These are phyloP conservation scores for Elsinoe arachidis DNA, from an alignment of 2,329 filamentous ascomycete species.

Conservation along the genomic window DNA sequence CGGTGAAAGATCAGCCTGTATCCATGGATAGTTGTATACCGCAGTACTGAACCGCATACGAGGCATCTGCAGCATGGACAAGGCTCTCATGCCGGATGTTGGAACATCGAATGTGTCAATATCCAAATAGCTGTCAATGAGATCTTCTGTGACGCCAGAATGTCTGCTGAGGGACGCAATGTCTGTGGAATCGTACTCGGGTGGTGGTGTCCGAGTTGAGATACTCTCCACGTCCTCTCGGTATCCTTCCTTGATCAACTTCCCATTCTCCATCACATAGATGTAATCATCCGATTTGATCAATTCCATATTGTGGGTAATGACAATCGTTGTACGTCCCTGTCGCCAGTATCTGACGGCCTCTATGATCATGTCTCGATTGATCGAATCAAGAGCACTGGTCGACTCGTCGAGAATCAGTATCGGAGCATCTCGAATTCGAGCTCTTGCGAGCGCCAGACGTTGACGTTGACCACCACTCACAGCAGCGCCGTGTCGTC, in stretches of 20 bases:
- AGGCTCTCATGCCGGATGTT: neutral
- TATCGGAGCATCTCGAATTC: constrained; percentile 66
- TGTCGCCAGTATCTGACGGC: constrained; percentile 67
- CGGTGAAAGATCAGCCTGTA: neutral
- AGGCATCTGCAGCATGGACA: neutral
- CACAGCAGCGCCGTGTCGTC: constrained; percentile 58
- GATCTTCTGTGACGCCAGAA: neutral
- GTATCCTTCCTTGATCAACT: constrained; percentile 60
- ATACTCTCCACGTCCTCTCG: constrained; percentile 41
- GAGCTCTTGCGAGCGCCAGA: constrained; percentile 69
- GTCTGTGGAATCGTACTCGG: neutral
- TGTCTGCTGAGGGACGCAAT: neutral
- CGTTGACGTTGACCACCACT: constrained; percentile 82
- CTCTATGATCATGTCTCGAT: constrained; percentile 59
- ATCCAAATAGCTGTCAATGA: neutral
- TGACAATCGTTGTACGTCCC: constrained; percentile 81
- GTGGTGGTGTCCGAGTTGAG: constrained; percentile 24
- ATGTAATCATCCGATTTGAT: constrained; percentile 66
- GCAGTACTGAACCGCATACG: neutral
- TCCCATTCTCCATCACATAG: constrained; percentile 66
- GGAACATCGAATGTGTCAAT: neutral
- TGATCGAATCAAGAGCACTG: constrained; percentile 72
- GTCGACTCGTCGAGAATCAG: constrained; percentile 85
- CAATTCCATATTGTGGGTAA: constrained; percentile 80
- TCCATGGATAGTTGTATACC: neutral